Base-by-base conservation (phyloP, 1,139 yeast genomes). In the Saccharomycopsis crataegensis region DNA sequence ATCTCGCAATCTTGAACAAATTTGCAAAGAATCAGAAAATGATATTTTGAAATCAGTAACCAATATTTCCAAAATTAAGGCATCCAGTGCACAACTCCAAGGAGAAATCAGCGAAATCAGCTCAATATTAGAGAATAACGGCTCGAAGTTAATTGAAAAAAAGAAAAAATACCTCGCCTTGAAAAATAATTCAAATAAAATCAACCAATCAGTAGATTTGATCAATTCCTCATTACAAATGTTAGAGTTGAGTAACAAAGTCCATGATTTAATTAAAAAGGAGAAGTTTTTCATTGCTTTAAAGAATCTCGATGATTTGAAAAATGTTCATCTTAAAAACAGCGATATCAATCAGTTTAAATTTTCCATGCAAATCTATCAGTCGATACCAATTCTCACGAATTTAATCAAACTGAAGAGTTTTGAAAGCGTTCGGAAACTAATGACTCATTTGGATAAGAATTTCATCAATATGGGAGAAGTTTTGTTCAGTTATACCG, bases 271-370 rank as follows among this genome's bases (percentile, higher is more conserved):
- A 64, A 85, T 90, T 59, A 79, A 81, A 58, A 80, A 78, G 59
- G 80, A 83, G 62, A 84, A 85, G 60, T 87, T 88, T 62, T 93
- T 89, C 67, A 86, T 86, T 58, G 97, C 98, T 0, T 77, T 93
- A 61, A 89, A 89, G 65, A 79, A 87, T 59, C 72, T 90, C 55
- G 93, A 89, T 58, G 94, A 85, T 62, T 72, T 93, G 60, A 77
- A 77, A 58, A 79, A 77, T 55, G 73, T 86, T 46, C 90, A 86
- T 61, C 71, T 86, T 51, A 79, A 77, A 58, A 82, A 72, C 43
- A 82, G 83, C 44, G 83, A 86, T 56, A 83, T 85, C 28, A 82
- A 85, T 53, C 80, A 80, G 56, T 87, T 86, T 64, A 86, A 86
- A 43, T 89, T 93, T 66, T 82, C 96, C 11, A 77, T 79, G 51